phyloP scores from a whole-genome alignment of 2,329 filamentous ascomycete species.

The Apiospora sp. region DNA sequence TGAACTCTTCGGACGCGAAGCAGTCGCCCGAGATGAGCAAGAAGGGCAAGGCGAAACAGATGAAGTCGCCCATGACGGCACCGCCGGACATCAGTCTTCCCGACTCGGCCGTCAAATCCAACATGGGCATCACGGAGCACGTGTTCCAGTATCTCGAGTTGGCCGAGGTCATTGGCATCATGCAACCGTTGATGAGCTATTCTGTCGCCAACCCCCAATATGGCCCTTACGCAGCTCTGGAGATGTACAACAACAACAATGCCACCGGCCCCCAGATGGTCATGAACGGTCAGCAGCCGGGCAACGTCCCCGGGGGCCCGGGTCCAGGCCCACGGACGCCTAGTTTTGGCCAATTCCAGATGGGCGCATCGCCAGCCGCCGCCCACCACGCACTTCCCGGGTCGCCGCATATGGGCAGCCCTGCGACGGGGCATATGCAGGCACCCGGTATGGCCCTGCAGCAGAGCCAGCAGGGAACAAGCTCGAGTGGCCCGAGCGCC shows the following conservation, averaged over 20 bases:
- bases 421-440: slow-evolving; percentile 68
- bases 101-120: slow-evolving; percentile 62
- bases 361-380: slow-evolving; percentile 67
- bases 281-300: slow-evolving; percentile 55
- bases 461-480: slow-evolving; percentile 73
- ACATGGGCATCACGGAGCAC: slow-evolving; percentile 66
- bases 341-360: slow-evolving; percentile 62
- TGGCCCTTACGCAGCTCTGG: slow-evolving; percentile 65
- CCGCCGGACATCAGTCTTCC: slow-evolving; percentile 70
- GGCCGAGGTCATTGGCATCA: slow-evolving; percentile 65
- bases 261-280: slow-evolving; percentile 50
- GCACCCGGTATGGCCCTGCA: slow-evolving; percentile 72
- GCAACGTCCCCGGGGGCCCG: slow-evolving; percentile 47
- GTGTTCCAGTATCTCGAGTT: slow-evolving; percentile 73
- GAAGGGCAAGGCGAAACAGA: slow-evolving; percentile 65
- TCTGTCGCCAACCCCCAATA: slow-evolving; percentile 62
- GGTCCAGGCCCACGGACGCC: slow-evolving; percentile 60
- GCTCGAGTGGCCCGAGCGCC: slow-evolving; percentile 70
- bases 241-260: slow-evolving; percentile 61
- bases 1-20: slow-evolving; percentile 65
- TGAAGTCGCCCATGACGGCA: slow-evolving; percentile 66
- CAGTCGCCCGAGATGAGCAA: slow-evolving; percentile 73
- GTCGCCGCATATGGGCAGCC: slow-evolving; percentile 68
- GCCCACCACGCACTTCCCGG: slow-evolving; percentile 68
- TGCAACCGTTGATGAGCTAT: slow-evolving; percentile 63